Conservation (phyloP, 306 rosid genomes). For the Mimosa bimucronata region DNA sequence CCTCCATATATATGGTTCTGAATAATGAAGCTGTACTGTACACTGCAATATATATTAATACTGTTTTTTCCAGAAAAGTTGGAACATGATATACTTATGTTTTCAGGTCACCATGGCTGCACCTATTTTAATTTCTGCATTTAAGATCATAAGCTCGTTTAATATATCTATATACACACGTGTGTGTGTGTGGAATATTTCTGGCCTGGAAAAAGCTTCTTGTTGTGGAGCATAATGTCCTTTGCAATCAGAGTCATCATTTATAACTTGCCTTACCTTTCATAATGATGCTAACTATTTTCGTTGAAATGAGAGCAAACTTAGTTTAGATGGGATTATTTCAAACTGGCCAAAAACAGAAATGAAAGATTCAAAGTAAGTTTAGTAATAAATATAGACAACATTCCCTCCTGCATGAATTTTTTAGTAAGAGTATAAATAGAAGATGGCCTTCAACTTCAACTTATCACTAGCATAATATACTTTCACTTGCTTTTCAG, state of each 20-base stretch:
- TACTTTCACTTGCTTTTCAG: background rate
- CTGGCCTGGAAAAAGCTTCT: background rate
- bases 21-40: background rate
- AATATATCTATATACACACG: too few relatives aligned
- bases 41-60: constrained; percentile 26
- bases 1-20: background rate
- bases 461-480: background rate
- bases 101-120: constrained; percentile 20
- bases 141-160: background rate
- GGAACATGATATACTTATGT: constrained; percentile 4
- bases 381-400: constrained; percentile 9
- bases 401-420: background rate
- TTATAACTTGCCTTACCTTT: constrained; percentile 33
- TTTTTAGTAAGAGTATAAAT: constrained; percentile 1
- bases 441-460: background rate
- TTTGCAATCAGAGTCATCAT: background rate
- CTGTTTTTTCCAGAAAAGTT: constrained; percentile 16
- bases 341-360: constrained; percentile 7
- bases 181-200: background rate
- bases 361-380: background rate
- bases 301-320: constrained; percentile 2
- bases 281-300: constrained; percentile 21
- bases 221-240: background rate
- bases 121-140: background rate
- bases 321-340: background rate